Evolutionary conservation across 805 yeast genomes (phyloP).

Genomic region (Sugiyamaella chiloensis): DNA sequence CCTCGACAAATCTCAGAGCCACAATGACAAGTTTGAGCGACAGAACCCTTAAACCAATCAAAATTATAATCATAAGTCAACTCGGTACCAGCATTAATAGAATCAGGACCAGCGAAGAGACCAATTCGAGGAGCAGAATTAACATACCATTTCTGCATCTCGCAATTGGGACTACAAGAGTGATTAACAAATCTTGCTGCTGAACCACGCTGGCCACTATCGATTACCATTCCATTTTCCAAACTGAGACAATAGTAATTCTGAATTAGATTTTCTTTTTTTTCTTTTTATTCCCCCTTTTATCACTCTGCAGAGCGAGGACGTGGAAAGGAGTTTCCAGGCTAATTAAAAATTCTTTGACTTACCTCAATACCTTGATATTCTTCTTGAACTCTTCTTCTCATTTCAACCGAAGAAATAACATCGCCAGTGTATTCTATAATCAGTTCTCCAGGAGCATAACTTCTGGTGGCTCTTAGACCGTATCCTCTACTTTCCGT

Average conservation of each 20-base stretch:
- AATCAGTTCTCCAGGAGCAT: conserved; percentile 40
- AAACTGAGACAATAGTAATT: conserved; percentile 44
- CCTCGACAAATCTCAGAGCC: conserved; percentile 43
- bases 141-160: conserved; percentile 49
- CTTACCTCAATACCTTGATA: conserved; percentile 30
- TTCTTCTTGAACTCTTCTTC: conserved; percentile 35
- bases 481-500: conserved; percentile 45
- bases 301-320: too few relatives aligned
- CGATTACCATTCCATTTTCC: conserved; percentile 43
- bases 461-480: conserved; percentile 38
- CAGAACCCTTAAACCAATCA: conserved; percentile 43
- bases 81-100: conserved; percentile 42
- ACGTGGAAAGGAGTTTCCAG: too few relatives aligned
- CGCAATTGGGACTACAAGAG: conserved; percentile 47
- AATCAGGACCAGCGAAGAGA: conserved; percentile 41
- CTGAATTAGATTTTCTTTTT: conserved; percentile 10
- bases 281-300: neutral
- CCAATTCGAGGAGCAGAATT: conserved; percentile 45
- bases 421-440: conserved; percentile 52
- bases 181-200: conserved; percentile 51
- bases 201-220: conserved; percentile 45
- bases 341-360: too few relatives aligned
- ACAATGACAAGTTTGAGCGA: conserved; percentile 45
- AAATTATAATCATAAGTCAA: conserved; percentile 50
- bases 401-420: conserved; percentile 40